Conservation (phyloP, 129 eudicot species). For the Rutidosis leptorrhynchoides region DNA sequence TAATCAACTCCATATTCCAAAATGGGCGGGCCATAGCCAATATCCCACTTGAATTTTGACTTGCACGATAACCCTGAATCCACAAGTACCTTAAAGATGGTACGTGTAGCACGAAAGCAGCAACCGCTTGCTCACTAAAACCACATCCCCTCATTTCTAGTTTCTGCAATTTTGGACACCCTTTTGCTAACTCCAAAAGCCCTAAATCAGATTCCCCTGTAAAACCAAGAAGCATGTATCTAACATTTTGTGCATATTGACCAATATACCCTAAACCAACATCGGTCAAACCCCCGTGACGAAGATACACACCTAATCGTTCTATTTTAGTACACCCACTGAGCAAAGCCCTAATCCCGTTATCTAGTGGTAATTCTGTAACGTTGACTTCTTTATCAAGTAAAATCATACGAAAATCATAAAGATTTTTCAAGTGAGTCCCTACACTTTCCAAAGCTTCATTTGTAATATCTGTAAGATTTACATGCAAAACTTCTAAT, state of each 20-base stretch:
- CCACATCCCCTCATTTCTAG: conserved; percentile 72
- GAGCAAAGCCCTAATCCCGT: conserved; percentile 68
- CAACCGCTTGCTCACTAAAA: conserved; percentile 67
- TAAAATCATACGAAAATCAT: conserved; percentile 65
- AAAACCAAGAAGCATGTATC: conserved; percentile 82
- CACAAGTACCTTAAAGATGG: conserved; percentile 73
- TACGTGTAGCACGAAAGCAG: conserved; percentile 46
- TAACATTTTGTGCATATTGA: conserved; percentile 49
- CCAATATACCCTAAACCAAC: conserved; percentile 66
- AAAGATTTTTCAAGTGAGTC: conserved; percentile 52
- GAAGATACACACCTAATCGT: conserved; percentile 69
- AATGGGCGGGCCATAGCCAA: conserved; percentile 69
- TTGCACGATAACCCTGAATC: conserved; percentile 69
- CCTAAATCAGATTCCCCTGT: conserved; percentile 77
- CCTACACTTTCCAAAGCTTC: conserved; percentile 62
- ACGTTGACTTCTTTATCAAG: conserved; percentile 57
- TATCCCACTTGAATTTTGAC: conserved; percentile 41
- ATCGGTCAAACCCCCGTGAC: conserved; percentile 74
- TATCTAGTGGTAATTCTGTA: conserved; percentile 76
- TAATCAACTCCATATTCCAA: conserved; percentile 91
- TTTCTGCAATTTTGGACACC: conserved; percentile 73
- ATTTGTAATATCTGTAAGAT: conserved; percentile 70
- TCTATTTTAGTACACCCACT: conserved; percentile 54
- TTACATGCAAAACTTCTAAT: conserved; percentile 66
- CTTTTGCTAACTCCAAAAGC: conserved; percentile 61